These are phyloP conservation scores for Rubia peregrina DNA, from an alignment of 305 asterid genomes.

Conservation along the genomic window DNA sequence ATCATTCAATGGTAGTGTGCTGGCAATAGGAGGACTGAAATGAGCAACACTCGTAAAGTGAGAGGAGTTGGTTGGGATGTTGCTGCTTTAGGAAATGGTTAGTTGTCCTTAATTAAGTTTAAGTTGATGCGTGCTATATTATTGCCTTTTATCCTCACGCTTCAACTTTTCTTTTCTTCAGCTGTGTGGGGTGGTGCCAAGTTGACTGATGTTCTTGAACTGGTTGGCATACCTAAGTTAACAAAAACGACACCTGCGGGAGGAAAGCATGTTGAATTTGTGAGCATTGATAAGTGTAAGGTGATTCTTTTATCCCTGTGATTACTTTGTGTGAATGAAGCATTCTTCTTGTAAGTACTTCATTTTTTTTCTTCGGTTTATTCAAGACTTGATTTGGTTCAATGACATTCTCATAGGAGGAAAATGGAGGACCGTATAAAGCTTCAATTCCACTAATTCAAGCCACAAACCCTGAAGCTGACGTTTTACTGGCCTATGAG, in stretches of 20 bases:
- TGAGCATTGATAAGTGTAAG: slow-evolving; percentile 95
- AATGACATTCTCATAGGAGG: slow-evolving; percentile 52
- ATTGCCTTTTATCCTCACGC: neutral
- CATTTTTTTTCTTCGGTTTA: slow-evolving; percentile 3
- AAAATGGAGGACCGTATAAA: slow-evolving; percentile 91
- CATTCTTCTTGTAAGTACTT: neutral
- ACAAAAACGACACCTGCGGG: slow-evolving; percentile 48
- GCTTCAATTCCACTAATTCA: slow-evolving; percentile 81
- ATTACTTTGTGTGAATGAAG: neutral
- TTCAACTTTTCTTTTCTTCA: slow-evolving; percentile 30
- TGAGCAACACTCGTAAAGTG: slow-evolving; percentile 75
- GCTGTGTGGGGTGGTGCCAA: slow-evolving; percentile 93
- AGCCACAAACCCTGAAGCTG: slow-evolving; percentile 87
- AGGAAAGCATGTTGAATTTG: slow-evolving; percentile 84
- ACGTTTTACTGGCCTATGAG: slow-evolving; percentile 90
- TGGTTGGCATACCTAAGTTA: slow-evolving; percentile 65
- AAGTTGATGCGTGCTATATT: neutral
- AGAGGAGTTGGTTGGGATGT: slow-evolving; percentile 97
- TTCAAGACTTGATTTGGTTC: slow-evolving; percentile 19
- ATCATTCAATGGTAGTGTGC: slow-evolving; percentile 51
- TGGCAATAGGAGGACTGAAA: slow-evolving; percentile 95
- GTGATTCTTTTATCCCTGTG: slow-evolving; percentile 29
- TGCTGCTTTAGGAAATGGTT: slow-evolving; percentile 93
- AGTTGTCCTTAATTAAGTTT: slow-evolving; percentile 17
- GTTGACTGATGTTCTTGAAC: slow-evolving; percentile 83